Base-by-base conservation (phyloP, 768 basidiomycete genomes). In the Ephemerocybe angulata region DNA sequence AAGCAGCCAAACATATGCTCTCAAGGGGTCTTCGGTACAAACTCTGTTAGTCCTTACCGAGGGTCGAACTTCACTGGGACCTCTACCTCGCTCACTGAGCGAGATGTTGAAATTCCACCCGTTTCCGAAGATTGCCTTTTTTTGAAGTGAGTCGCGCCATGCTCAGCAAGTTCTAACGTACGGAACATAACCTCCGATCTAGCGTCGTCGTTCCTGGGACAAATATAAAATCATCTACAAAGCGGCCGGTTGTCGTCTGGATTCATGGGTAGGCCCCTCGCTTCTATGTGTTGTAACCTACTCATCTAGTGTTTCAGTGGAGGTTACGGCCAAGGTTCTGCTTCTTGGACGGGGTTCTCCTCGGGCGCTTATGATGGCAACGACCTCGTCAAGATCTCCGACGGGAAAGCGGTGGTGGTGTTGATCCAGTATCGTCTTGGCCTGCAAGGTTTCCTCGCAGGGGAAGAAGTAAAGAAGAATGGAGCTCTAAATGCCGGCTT, bases 401-500 rank as follows among this genome's bases (percentile, higher is more conserved):
- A 65, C 13, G 67, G 71, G 19, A 66, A 66, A 2, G 66, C 72
- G 2, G 65, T 77, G 0, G 68, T 67, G 2, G 75, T 77, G 12
- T 53, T 71, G 19, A 70, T 76, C 10, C 77, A 78, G 56, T 78
- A 78, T 51, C 69, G 76, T 13, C 56, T 79, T 3, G 77, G 77
- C 1, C 52, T 76, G 2, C 76, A 74, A 56, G 78, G 79, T 5
- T 81, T 80, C 62, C 61, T 82, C 29, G 54, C 79, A 21, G 78
- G 80, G 0, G 55, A 63, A 31, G 60, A 70, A 28, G 71, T 81
- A 5, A 74, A 80, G 50, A 60, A 67, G 5, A 65, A 65, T 10
- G 81, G 81, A 6, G 71, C 58, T 2, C 59, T 79, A 52, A 82
- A 82, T 44, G 78, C 75, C 15, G 80, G 79, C 19, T 58, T 82